phyloP scores from a whole-genome alignment of 352 stramenopile species.

The Phytophthora pistaciae region DNA sequence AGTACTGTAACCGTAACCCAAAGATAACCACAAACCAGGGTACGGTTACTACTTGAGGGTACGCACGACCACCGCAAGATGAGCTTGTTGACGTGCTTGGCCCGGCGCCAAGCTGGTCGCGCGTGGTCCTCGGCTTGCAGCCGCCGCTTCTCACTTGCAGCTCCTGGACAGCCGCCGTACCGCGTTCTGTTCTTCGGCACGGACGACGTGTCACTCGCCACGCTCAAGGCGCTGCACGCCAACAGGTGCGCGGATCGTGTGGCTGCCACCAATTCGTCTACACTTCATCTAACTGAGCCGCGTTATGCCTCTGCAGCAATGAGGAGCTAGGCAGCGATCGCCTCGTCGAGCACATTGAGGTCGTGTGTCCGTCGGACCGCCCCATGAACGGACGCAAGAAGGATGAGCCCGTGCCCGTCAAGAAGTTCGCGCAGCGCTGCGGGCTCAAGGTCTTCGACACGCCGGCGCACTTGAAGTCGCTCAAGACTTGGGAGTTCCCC shows the following conservation, averaged over 20 bases:
- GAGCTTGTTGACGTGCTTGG: slow-evolving; percentile 7
- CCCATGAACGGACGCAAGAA: slow-evolving; percentile 73
- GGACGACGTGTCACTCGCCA: slow-evolving; percentile 85
- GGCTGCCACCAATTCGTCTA: slow-evolving; percentile 3
- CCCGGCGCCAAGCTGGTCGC: slow-evolving; percentile 2
- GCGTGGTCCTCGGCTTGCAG: slow-evolving; percentile 10
- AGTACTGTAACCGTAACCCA: slow-evolving; percentile 9
- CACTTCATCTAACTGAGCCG: not conserved
- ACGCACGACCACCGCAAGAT: slow-evolving; percentile 5
- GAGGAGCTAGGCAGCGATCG: slow-evolving; percentile 31
- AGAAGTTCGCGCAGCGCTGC: slow-evolving; percentile 72
- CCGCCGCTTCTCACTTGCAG: slow-evolving; percentile 41
- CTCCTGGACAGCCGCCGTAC: slow-evolving; percentile 40
- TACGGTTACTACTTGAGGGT: not conserved
- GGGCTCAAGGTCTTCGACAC: slow-evolving; percentile 73
- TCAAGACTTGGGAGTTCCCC: slow-evolving; percentile 79
- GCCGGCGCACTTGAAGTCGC: slow-evolving; percentile 75
- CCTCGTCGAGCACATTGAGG: slow-evolving; percentile 66
- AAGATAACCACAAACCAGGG: not conserved
- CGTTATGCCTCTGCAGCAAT: slow-evolving; percentile 25
- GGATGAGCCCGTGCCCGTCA: slow-evolving; percentile 77
- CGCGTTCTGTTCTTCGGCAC: slow-evolving; percentile 90
- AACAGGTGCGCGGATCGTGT: slow-evolving; percentile 57
- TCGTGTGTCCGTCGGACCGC: slow-evolving; percentile 85
- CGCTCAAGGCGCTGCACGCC: slow-evolving; percentile 69